Conservation (phyloP, 2,329 filamentous ascomycete genomes). For the Phialocephala sp. region DNA sequence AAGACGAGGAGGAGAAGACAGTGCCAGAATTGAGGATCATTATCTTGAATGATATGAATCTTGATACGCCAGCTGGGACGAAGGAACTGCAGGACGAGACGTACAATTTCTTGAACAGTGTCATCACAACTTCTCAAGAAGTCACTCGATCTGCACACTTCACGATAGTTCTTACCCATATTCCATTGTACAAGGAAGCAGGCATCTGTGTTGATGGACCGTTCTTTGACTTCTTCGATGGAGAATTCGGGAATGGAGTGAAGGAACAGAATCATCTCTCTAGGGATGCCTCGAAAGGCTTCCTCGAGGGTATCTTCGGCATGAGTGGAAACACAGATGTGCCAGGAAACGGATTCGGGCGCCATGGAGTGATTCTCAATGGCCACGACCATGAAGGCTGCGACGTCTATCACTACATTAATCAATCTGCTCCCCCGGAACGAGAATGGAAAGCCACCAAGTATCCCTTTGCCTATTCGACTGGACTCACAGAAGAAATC, state of each 20-base stretch:
- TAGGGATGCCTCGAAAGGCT: slow-evolving; percentile 69
- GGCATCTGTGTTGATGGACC: slow-evolving; percentile 86
- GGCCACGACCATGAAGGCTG: slow-evolving; percentile 97
- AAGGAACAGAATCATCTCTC: slow-evolving; percentile 93
- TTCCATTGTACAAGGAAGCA: slow-evolving; percentile 83
- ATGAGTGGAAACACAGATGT: slow-evolving; percentile 68
- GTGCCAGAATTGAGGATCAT: slow-evolving; percentile 78
- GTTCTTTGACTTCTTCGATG: slow-evolving; percentile 77
- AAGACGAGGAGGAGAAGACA: slow-evolving; percentile 53
- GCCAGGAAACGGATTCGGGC: slow-evolving; percentile 65
- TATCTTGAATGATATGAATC: slow-evolving; percentile 89
- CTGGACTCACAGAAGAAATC: slow-evolving; percentile 48
- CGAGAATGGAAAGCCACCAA: slow-evolving; percentile 48
- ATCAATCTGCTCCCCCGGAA: slow-evolving; percentile 55
- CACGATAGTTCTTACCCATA: slow-evolving; percentile 88
- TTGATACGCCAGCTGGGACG: slow-evolving; percentile 80
- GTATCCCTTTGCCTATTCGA: slow-evolving; percentile 53
- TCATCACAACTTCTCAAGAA: slow-evolving; percentile 66
- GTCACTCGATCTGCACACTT: slow-evolving; percentile 70
- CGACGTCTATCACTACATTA: slow-evolving; percentile 83
- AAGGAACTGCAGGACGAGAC: slow-evolving; percentile 73
- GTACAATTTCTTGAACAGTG: slow-evolving; percentile 75
- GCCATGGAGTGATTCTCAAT: slow-evolving; percentile 81
- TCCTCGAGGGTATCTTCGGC: slow-evolving; percentile 86
- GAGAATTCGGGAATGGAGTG: slow-evolving; percentile 71